phyloP scores from a whole-genome alignment of 192 early-diverging fungal species.

The Mortierella hygrophila region DNA sequence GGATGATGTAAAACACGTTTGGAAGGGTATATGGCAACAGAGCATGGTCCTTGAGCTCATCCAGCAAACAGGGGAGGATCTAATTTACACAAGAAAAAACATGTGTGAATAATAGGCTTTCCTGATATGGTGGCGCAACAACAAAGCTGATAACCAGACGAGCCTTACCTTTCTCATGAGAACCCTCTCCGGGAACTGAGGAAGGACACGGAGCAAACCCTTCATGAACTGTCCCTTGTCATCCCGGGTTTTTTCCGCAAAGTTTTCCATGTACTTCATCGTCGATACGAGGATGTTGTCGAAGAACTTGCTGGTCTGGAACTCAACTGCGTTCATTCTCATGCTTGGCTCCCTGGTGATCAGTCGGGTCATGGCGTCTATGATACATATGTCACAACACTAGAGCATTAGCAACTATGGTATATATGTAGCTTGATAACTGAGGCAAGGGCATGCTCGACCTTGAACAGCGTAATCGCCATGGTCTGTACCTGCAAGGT shows the following conservation, averaged over 20 bases:
- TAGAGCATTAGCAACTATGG: not conserved
- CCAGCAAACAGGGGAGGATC: conserved; percentile 78
- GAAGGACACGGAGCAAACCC: conserved; percentile 75
- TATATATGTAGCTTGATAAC: not conserved
- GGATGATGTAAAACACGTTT: conserved; percentile 79
- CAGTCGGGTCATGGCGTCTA: conserved; percentile 65
- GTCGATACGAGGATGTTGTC: conserved; percentile 84
- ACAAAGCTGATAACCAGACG: not conserved
- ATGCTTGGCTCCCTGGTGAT: conserved; percentile 64
- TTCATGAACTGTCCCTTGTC: conserved; percentile 87
- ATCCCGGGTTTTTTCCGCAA: conserved; percentile 83
- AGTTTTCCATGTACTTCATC: conserved; percentile 81
- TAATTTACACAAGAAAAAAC: conserved; percentile 19
- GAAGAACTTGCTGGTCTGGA: conserved; percentile 81
- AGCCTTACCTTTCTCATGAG: conserved; percentile 71
- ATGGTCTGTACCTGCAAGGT: conserved; percentile 59
- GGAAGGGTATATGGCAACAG: conserved; percentile 81
- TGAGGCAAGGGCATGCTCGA: not conserved
- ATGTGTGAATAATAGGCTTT: not conserved
- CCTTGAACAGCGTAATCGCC: not conserved
- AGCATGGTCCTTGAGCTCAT: conserved; percentile 80
- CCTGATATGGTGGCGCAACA: not conserved
- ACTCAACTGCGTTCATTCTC: conserved; percentile 71
- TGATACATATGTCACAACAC: not conserved
- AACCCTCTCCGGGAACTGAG: conserved; percentile 79